Evolutionary conservation across 2,329 filamentous ascomycete genomes (phyloP), one percentile per base, ranked within the genome.

Genomic region (Cercospora sp.): DNA sequence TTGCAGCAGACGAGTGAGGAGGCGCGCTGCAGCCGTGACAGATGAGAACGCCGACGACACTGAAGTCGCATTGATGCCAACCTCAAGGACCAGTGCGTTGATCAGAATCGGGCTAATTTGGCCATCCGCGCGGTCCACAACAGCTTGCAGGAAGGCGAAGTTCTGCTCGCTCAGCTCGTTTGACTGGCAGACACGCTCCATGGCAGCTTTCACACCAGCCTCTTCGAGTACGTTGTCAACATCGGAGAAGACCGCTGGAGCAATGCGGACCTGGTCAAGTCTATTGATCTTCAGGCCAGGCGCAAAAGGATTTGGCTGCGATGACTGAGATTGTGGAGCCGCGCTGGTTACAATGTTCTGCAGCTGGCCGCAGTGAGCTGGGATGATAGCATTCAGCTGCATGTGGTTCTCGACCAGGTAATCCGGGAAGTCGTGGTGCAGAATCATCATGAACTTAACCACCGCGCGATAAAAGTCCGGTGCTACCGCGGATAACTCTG

Each of bases 351-450:
- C 89, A 64, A 97, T 85, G 76, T 98, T 97, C 72, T 94, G 89
- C 63, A 97, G 84, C 79, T 98, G 95, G 16, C 90, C 89, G 80
- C 92, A 95, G 75, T 95, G 91, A 61, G 89, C 87, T 1, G 94
- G 92, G 67, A 98, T 90, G 75, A 88, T 89, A 73, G 91, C 90
- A 81, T 90, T 93, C 63, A 99, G 87, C 72, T 89, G 87, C 72
- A 92, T 88, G 77, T 96, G 92, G 78, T 96, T 93, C 74, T 94
- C 92, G 5, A 92, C 91, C 51, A 99, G 82, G 79, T 97, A 99
- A 66, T 97, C 93, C 0, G 94, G 91, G 80, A 93, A 98, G 79
- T 99, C 95, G 77, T 98, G 95, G 73, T 97, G 92, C 63, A 99
- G 83, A 63, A 96, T 87, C 36, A 96, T 83, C 64, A 98, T 82